These are phyloP conservation scores for Zizania palustris DNA, from an alignment of 202 grass and related monocot genomes.

Conservation along the genomic window DNA sequence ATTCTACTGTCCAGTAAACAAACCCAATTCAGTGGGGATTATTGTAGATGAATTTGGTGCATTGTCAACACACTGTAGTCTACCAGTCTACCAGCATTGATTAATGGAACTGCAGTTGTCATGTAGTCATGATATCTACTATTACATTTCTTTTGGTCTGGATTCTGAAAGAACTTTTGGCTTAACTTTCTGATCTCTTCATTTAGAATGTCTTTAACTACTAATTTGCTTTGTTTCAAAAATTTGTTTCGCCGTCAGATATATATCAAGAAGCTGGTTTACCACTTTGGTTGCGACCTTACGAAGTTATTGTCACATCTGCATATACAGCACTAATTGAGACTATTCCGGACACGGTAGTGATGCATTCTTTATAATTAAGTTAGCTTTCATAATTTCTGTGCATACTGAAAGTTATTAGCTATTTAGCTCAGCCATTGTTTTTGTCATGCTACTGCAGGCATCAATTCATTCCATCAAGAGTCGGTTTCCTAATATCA, in stretches of 20 bases:
- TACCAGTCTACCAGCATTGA: background rate
- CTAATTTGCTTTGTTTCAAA: constrained; percentile 25
- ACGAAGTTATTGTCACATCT: constrained; percentile 99
- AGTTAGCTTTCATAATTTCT: constrained; percentile 36
- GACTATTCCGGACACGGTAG: constrained; percentile 97
- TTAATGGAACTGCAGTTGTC: background rate
- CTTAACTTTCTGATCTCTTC: background rate
- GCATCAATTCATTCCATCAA: constrained; percentile 99
- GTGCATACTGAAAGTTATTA: constrained; percentile 33
- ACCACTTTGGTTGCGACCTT: constrained; percentile 97
- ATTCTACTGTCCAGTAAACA: background rate
- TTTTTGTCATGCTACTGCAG: constrained; percentile 53
- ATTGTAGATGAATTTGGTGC: background rate
- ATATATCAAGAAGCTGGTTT: constrained; percentile 99
- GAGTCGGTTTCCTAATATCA: constrained; percentile 90
- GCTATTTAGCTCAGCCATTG: constrained; percentile 28
- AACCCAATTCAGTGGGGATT: background rate
- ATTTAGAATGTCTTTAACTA: background rate
- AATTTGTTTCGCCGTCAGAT: constrained; percentile 57
- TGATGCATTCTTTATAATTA: constrained; percentile 29
- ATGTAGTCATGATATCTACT: background rate
- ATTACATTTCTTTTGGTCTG: background rate
- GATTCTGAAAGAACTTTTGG: constrained; percentile 21
- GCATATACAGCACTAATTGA: constrained; percentile 98
- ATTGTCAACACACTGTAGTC: background rate